Evolutionary conservation across 805 yeast genomes (phyloP).

Genomic region (Wickerhamiella domercqiae): DNA sequence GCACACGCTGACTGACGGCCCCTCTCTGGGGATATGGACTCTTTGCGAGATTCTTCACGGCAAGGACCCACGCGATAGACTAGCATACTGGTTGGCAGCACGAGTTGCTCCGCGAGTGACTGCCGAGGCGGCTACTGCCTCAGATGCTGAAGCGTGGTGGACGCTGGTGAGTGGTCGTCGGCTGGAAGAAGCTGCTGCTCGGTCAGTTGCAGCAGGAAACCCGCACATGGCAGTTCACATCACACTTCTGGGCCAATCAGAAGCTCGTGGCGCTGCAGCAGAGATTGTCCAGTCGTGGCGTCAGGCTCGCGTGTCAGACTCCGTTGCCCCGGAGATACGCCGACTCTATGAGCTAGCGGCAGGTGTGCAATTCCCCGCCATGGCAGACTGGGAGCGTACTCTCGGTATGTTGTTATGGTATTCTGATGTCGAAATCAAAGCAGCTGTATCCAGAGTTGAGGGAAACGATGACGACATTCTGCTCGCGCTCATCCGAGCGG

Average conservation of each 20-base stretch:
- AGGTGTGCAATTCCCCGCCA: conserved; percentile 17
- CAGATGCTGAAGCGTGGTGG: conserved; percentile 35
- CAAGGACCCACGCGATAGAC: conserved; percentile 14
- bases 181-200: conserved; percentile 42
- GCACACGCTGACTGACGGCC: not conserved
- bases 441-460: conserved; percentile 23
- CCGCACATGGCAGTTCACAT: conserved; percentile 56
- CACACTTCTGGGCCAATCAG: conserved; percentile 42
- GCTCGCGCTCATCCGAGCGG: conserved; percentile 10
- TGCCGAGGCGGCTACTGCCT: conserved; percentile 19
- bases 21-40: conserved; percentile 5
- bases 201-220: conserved; percentile 47
- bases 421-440: conserved; percentile 4
- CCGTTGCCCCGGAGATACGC: conserved; percentile 39
- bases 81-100: conserved; percentile 44
- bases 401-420: conserved; percentile 49
- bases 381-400: conserved; percentile 50
- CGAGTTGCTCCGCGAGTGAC: conserved; percentile 28
- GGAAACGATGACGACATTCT: conserved; percentile 5
- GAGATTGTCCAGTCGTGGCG: conserved; percentile 57
- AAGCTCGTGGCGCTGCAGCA: conserved; percentile 39
- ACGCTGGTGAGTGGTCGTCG: conserved; percentile 33
- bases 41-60: conserved; percentile 4
- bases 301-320: conserved; percentile 26
- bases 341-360: conserved; percentile 52